Base-by-base conservation (phyloP, 306 rosid genomes). In the Chamaecrista fasciculata region DNA sequence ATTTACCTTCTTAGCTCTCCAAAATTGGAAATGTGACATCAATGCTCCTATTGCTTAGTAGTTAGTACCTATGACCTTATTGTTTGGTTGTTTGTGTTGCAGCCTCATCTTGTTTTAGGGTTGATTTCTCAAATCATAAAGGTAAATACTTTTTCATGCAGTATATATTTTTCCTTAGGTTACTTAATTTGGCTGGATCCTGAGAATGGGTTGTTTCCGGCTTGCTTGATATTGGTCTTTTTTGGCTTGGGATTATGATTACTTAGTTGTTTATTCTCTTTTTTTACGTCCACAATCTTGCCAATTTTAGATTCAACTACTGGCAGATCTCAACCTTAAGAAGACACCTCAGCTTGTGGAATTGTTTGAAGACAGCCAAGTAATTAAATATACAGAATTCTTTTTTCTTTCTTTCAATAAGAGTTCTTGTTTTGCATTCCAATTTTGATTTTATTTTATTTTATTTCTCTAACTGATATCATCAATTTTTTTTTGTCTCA, bases 341-440 rank as follows among this genome's bases (percentile, higher is more conserved):
- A 95, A 95, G 84, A 91, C 96, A 8, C 99, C 99, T 64, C 99
- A 95, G 73, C 99, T 95, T 60, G 85, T 95, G 73, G 97, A 95
- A 70, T 74, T 95, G 79, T 96, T 87, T 8, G 96, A 91, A 21
- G 99, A 91, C 33, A 78, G 86, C 79, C 89, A 86, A 70, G 99
- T 95, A 69, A 28, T 52, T 60, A 28, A 52, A 55, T 59, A 59
- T 66, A 9, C 14, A 59, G 6, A 24, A 59, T 48, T 47, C 61
- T 57, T 46, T 58, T 64, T 64, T n/a, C 14, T 49, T 55, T 56
- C 20, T 4, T 39, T 5, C 70, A 47, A 8, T 4, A 33, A 33
- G 36, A 33, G 36, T 33, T 33, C 6, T 33, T 33, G 36, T 33
- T 33, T 33, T 33, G 36, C 6, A 4, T 33, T 33, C 4, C 36